Percentiles rank a stretch among this genome's conserved stretches.
Conservation (phyloP, 306 rosid species). For the Fragaria vesca region DNA sequence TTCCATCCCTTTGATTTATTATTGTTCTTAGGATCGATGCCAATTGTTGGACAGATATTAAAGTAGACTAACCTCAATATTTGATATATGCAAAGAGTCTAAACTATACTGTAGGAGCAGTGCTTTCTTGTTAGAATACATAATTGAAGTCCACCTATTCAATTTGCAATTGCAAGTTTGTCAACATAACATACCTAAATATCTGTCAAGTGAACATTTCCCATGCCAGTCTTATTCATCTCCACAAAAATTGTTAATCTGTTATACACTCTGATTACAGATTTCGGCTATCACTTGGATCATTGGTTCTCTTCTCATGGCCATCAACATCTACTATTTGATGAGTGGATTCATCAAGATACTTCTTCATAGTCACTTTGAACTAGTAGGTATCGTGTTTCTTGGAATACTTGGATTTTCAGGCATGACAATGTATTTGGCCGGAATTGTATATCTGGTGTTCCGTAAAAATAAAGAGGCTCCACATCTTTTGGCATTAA, state of each 20-base stretch:
- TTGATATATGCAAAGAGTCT: background rate
- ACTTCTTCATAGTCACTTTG: constrained; percentile 58
- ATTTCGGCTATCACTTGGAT: constrained; percentile 73
- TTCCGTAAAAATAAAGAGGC: constrained; percentile 61
- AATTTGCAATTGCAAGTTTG: background rate
- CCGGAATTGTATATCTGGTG: constrained; percentile 71
- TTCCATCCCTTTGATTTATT: background rate
- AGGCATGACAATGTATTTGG: constrained; percentile 70
- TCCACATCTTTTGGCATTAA: constrained; percentile 59
- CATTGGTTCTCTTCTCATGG: constrained; percentile 64
- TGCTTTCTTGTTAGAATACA: background rate
- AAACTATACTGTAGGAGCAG: background rate
- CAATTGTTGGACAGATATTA: background rate
- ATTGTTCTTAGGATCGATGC: background rate
- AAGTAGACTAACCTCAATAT: background rate
- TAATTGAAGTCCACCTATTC: background rate
- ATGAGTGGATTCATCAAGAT: constrained; percentile 60
- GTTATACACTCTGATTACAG: constrained; percentile 37
- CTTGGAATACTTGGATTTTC: constrained; percentile 81
- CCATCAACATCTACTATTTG: constrained; percentile 75
- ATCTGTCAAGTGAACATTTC: background rate
- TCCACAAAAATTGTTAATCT: background rate
- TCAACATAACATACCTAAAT: background rate
- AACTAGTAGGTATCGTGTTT: constrained; percentile 50
- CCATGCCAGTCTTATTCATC: background rate